phyloP scores from a whole-genome alignment of 1,284 basidiomycete species.

The Meripilus lineatus region DNA sequence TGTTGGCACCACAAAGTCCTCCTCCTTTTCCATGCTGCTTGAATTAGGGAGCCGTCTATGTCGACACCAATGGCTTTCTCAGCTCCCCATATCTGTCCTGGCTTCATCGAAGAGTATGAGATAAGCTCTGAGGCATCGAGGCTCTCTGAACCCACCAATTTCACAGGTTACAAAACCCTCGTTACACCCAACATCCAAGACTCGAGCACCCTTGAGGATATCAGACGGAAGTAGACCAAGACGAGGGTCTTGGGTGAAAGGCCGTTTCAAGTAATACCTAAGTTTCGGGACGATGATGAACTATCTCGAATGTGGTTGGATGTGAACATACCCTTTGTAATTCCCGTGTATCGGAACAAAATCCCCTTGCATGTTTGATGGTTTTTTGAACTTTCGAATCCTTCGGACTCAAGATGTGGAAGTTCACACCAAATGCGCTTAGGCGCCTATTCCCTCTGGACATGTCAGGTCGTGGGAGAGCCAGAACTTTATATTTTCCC shows the following conservation, averaged over 20 bases:
- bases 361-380: too few species aligned
- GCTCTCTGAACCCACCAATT: conserved; percentile 48
- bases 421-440: too few species aligned
- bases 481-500: too few species aligned
- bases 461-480: too few species aligned
- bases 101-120: conserved; percentile 5
- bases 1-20: conserved; percentile 67
- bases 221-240: conserved; percentile 50
- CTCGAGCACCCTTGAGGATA: conserved; percentile 49
- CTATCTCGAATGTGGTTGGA: too few species aligned
- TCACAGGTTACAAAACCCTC: conserved; percentile 80
- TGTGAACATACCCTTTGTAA: conserved; percentile 54
- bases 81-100: conserved; percentile 62
- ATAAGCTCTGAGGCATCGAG: not conserved
- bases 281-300: too few species aligned
- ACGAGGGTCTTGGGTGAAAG: conserved; percentile 51
- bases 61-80: conserved; percentile 72
- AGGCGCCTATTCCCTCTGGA: too few species aligned
- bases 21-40: conserved; percentile 65
- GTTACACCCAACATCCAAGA: conserved; percentile 82
- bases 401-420: too few species aligned
- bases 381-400: too few species aligned
- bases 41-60: conserved; percentile 68
- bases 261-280: conserved; percentile 73
- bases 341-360: conserved; percentile 52